Evolutionary conservation across 768 basidiomycete species (phyloP), one percentile per base, ranked within the genome.

Genomic region (Termitomyces sp.): DNA sequence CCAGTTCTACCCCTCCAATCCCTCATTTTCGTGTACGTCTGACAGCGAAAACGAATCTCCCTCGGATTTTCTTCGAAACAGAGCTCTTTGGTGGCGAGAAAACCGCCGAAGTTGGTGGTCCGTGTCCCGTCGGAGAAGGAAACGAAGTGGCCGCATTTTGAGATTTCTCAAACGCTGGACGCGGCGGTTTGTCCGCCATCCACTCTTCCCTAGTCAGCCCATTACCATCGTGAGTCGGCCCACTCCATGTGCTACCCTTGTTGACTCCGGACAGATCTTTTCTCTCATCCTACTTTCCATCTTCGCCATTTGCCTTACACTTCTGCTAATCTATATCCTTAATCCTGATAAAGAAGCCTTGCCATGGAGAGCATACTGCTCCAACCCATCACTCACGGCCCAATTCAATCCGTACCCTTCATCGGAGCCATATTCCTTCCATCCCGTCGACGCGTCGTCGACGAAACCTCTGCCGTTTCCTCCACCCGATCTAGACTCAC

Each of bases 331-430:
- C 67, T 90, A 97, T 72, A 81, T 95, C 60, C 81, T 98, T 67
- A 95, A 97, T 69, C 95, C 94, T 57, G 96, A 98, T 79, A 98
- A 97, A 71, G 87, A 90, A 53, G 89, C 94, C 22, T 76, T 97
- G 7, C 94, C 94, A 46, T 98, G 94, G 94, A 85, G 94, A 64
- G 85, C 88, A 22, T 97, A 96, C 69, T 98, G 96, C 72, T 83
- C 90, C 24, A 78, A 85, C 55, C 88, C 87, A 48, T 63, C 76
- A 57, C 75, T 78, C 61, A 65, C 75, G 52, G 70, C 64, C 10
- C 72, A 82, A 51, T 72, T 76, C 61, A 64, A 80, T 58, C 50
- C 65, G 59, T 68, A 70, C 54, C 67, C 70, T 61, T 68, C 75
- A 54, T 65, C 78, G 5, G 67, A 75, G 67, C 69, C 64, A 60